phyloP scores from a whole-genome alignment of 768 basidiomycete species.

The Mrakia hoshinonis region DNA sequence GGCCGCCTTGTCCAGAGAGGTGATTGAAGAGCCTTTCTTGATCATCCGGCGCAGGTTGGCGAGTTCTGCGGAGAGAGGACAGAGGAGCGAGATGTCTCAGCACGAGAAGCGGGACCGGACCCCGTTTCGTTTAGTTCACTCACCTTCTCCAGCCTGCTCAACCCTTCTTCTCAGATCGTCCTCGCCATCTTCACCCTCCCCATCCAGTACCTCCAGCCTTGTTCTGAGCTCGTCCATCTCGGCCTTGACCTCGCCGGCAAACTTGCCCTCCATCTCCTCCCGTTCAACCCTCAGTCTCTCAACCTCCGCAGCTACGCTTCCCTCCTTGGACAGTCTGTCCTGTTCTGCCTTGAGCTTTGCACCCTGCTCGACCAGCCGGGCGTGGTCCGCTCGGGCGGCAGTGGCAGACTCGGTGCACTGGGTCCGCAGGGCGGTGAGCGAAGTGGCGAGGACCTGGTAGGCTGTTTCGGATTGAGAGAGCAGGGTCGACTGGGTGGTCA shows the following conservation, averaged over 20 bases:
- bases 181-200: neutral
- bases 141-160: neutral
- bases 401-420: neutral
- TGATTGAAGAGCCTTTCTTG: neutral
- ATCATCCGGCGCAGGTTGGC: constrained; percentile 44
- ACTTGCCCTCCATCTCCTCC: neutral
- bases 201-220: neutral
- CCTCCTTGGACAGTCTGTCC: neutral
- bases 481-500: neutral
- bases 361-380: neutral
- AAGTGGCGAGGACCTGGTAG: neutral
- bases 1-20: too few species aligned
- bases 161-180: neutral
- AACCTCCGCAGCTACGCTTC: neutral
- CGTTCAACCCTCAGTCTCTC: neutral
- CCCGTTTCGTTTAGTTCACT: neutral
- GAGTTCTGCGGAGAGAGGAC: constrained; percentile 40
- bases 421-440: neutral
- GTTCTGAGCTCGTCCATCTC: neutral
- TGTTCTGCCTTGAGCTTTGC: neutral
- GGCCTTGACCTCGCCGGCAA: neutral
- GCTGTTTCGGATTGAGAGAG: neutral
- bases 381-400: neutral
- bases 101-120: neutral
- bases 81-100: neutral